phyloP scores from a whole-genome alignment of 257 asterid genomes.

The Solanum rostratum region DNA sequence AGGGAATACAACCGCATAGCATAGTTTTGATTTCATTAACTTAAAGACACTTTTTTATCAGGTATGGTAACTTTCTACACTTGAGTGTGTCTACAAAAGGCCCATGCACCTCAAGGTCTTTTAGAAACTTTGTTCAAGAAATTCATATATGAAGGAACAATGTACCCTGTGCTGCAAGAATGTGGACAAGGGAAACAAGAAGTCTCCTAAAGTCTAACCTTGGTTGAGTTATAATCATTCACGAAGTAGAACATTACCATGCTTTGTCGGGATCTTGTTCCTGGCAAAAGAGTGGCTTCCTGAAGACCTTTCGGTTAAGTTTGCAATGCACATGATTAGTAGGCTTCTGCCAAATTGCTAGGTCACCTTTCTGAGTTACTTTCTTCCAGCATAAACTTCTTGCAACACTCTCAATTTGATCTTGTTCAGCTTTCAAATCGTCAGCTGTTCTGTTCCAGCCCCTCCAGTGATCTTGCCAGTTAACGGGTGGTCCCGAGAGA shows the following conservation, averaged over 20 bases:
- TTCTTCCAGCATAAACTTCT: slow-evolving; percentile 89
- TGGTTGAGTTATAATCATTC: background rate
- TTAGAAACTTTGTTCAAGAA: background rate
- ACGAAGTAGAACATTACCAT: slow-evolving; percentile 32
- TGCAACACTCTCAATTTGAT: slow-evolving; percentile 55
- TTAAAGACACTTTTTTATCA: background rate
- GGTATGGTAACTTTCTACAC: background rate
- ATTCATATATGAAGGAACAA: background rate
- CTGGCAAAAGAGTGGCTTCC: slow-evolving; percentile 59
- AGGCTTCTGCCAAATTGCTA: slow-evolving; percentile 81
- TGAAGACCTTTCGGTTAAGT: slow-evolving; percentile 43
- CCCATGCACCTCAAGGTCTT: background rate
- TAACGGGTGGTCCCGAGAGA: slow-evolving; percentile 90
- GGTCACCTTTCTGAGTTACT: slow-evolving; percentile 53
- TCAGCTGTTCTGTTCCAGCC: slow-evolving; percentile 69
- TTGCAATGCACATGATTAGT: slow-evolving; percentile 72
- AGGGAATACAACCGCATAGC: background rate
- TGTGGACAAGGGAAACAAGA: background rate
- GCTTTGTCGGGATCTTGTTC: slow-evolving; percentile 63
- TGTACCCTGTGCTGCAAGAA: background rate
- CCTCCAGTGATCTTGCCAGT: slow-evolving; percentile 69
- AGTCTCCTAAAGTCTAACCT: background rate
- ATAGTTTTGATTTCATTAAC: background rate
- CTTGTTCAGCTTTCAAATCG: slow-evolving; percentile 57
- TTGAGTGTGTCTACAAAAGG: background rate